phyloP scores from a whole-genome alignment of 2,329 filamentous ascomycete species.

The Stemphylium vesicarium region DNA sequence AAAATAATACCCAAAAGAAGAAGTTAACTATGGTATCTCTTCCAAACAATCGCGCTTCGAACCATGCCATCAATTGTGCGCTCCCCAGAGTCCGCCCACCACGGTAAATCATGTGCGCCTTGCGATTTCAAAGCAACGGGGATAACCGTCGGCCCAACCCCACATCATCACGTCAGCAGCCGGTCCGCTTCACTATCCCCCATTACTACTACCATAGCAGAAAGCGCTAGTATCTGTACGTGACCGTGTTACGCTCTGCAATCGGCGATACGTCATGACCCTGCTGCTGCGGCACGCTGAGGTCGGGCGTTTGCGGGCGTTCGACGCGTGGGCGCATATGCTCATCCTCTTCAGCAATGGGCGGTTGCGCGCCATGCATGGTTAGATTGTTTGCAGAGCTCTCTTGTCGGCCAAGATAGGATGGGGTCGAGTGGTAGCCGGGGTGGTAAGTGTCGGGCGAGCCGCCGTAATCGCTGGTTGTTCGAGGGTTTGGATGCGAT shows the following conservation, averaged over 20 bases:
- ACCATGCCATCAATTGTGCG: neutral
- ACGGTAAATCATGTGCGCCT: neutral
- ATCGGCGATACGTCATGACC: conserved; percentile 44
- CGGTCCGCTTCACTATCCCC: conserved; percentile 13
- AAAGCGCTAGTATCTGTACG: conserved; percentile 43
- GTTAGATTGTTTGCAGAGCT: conserved; percentile 53
- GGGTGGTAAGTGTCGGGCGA: conserved; percentile 41
- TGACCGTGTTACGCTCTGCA: conserved; percentile 45
- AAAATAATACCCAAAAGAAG: neutral
- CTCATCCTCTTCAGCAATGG: conserved; percentile 37
- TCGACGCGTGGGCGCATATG: conserved; percentile 29
- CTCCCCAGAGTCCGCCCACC: neutral
- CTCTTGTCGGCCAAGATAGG: conserved; percentile 53
- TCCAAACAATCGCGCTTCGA: conserved; percentile 7
- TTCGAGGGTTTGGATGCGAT: conserved; percentile 22
- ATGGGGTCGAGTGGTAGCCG: conserved; percentile 49
- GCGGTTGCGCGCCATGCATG: conserved; percentile 53
- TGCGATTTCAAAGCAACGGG: conserved; percentile 13
- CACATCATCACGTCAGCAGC: conserved; percentile 17
- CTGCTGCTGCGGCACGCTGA: conserved; percentile 16
- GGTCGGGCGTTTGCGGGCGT: conserved; percentile 37
- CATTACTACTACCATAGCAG: conserved; percentile 2
- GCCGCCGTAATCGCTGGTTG: conserved; percentile 26
- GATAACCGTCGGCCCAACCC: conserved; percentile 12
- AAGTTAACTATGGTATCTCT: conserved; percentile 17